Percentiles rank a stretch among this genome's conserved stretches.
Evolutionary conservation across 225 moss, liverwort and hornwort species (phyloP).

Genomic region (Takakia lepidozioides): DNA sequence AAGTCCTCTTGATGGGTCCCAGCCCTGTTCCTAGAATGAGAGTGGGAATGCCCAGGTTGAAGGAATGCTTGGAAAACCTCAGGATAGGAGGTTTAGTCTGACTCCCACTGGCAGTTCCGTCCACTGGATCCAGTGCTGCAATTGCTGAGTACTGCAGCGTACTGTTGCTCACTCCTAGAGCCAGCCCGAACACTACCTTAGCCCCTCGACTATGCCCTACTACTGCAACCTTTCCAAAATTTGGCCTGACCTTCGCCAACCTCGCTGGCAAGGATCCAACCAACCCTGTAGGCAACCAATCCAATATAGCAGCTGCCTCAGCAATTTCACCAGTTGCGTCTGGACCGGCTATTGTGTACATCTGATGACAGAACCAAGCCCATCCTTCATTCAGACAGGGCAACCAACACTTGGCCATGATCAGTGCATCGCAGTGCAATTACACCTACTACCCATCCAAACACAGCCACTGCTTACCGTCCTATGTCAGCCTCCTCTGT

Average conservation of each 20-base stretch:
- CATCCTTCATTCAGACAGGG: background rate
- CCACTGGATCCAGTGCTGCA: conserved; percentile 78
- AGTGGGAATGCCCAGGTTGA: conserved; percentile 42
- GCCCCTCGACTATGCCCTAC: conserved; percentile 84
- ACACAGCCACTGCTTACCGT: too few species aligned
- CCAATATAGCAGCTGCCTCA: conserved; percentile 44
- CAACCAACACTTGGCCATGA: background rate
- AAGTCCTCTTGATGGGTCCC: conserved; percentile 28
- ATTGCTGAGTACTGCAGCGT: conserved; percentile 50
- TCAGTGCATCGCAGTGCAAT: too few species aligned
- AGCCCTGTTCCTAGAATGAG: conserved; percentile 72
- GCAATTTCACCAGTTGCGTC: conserved; percentile 62
- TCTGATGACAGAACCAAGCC: conserved; percentile 25
- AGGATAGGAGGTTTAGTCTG: conserved; percentile 80
- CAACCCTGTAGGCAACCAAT: conserved; percentile 61
- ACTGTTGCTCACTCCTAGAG: conserved; percentile 40
- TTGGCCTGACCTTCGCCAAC: conserved; percentile 31
- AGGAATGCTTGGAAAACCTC: conserved; percentile 21
- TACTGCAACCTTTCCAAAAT: conserved; percentile 43
- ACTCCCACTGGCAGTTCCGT: conserved; percentile 40
- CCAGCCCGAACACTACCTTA: conserved; percentile 80
- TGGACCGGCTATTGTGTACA: conserved; percentile 60
- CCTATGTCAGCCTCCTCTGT: too few species aligned
- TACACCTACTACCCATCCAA: too few species aligned
- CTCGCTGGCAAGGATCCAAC: conserved; percentile 16